These are phyloP conservation scores for Neoboletus magnificus DNA, from an alignment of 768 basidiomycete species.

Conservation along the genomic window DNA sequence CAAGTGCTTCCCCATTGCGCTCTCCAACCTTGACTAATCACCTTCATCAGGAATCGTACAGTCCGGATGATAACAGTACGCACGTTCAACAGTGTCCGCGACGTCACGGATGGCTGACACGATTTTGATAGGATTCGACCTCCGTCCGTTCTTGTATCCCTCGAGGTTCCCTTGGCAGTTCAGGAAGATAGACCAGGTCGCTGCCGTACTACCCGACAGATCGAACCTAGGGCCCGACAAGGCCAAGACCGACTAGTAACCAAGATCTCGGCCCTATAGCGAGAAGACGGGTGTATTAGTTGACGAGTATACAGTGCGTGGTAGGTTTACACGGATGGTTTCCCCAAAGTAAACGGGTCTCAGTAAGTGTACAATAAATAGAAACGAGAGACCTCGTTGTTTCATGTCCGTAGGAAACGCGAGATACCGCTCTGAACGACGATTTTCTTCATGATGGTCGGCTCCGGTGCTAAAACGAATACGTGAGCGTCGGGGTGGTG, in stretches of 20 bases:
- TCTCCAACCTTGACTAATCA: neutral
- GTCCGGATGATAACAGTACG: conserved; percentile 93
- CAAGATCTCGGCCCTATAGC: neutral
- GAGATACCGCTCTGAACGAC: conserved; percentile 72
- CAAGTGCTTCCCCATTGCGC: conserved; percentile 36
- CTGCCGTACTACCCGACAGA: conserved; percentile 70
- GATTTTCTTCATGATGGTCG: conserved; percentile 91
- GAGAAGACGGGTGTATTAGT: neutral
- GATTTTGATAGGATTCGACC: conserved; percentile 70
- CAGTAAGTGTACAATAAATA: conserved; percentile 5
- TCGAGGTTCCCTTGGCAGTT: conserved; percentile 97
- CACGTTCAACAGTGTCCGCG: neutral
- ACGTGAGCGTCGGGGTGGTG: conserved; percentile 1
- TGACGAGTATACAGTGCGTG: conserved; percentile 10
- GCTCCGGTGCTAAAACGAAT: conserved; percentile 59
- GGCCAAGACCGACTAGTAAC: conserved; percentile 45
- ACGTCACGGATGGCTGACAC: neutral
- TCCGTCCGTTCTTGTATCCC: conserved; percentile 95
- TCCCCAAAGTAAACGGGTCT: neutral
- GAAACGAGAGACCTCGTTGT: neutral
- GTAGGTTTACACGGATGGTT: neutral
- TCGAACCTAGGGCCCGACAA: conserved; percentile 44
- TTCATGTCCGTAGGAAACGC: conserved; percentile 59
- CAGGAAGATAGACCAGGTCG: conserved; percentile 88
- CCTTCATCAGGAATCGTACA: conserved; percentile 77